Base-by-base conservation (phyloP, 352 stramenopile genomes). In the Thalassiosira mediterranea region DNA sequence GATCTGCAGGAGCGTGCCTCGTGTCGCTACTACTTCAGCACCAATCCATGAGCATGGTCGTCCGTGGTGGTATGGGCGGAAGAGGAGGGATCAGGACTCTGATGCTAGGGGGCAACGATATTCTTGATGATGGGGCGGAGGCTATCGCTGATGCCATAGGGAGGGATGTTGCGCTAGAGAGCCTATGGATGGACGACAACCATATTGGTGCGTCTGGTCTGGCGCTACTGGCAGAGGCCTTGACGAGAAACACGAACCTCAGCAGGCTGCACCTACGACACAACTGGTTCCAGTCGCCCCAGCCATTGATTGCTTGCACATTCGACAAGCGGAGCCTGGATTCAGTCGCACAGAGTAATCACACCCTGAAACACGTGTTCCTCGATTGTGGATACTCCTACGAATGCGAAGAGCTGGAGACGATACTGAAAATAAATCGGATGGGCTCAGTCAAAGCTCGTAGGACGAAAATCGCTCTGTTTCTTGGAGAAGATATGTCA, bases 371-470 rank as follows among this genome's bases (percentile, higher is more conserved):
- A 17, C 49, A 79, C 32, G 57, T 79, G 0, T 79, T 79, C 61
- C 48, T 79, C 13, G 62, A 79, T 54, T 73, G 71, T 64, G 53
- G 61, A 51, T 74, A 79, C 19, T 73, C 53, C 4, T 79, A 79
- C 51, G 71, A 79, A 56, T 79, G 61, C 21, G 51, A 58, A n/a
- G 71, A 79, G 48, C 61, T 79, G 37, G 70, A 79, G 15, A 25
- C 29, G 31, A 48, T 73, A 26, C 54, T 79, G 13, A 79, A 62
- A 40, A 69, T 79, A n/a, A 79, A 79, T 47, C 28, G 71, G 37
- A 47, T 60, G 37, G 71, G 71, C 21, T 52, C 48, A 28, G 7
- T 49, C 10, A 49, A 79, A 68, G 71, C 71, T 34, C 61, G 71
- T 13, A 56, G 62, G 47, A 63, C 34, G 23, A 79, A 79, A 57